Evolutionary conservation across 805 yeast species (phyloP), one percentile per base, ranked within the genome.

Genomic region (Peterozyma xylosa): DNA sequence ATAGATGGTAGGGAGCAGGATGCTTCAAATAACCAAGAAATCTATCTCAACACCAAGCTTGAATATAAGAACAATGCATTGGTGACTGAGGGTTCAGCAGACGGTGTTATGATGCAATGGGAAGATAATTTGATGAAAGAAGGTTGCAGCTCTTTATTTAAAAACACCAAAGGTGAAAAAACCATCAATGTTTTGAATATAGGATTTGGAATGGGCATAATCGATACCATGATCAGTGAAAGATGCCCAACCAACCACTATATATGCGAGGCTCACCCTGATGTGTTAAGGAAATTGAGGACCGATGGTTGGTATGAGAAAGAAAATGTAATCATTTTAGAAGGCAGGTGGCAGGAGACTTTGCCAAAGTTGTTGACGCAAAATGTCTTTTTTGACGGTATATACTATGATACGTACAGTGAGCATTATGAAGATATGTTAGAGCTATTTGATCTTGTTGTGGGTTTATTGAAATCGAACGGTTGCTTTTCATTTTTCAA

Each of bases 91-190:
- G 82, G 78, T 18, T 67, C 82, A 42, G 70, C 74, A 39, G 97
- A 90, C 55, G 98, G 96, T 14, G 97, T 90, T 2, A 90, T 90
- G 98, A 90, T 90, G 98, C 84, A 83, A 53, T 90, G 98, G 98
- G 98, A 90, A 59, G 72, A 78, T 4, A 76, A 79, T 16, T 68
- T 90, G 45, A 90, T 90, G 98, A 67, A 72, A 42, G 70, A 81
- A 13, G 95, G 95, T 1, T 83, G 95, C 44, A 80, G 84, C 32
- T 67, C 91, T 0, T 58, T 91, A n/a, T 80, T 82, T 57, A 67
- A 67, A 39, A 67, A 76, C 1, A 53, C 64, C 11, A 59, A 54
- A 7, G 64, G 53, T 29, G 60, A 57, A 1, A 59, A 58, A 1
- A 67, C 70, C 33, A 58, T 68, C 9, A 73, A 67, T 35, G 78